A percentile compares a stretch with the other conserved stretches of the same genome.
Evolutionary conservation across 2,329 filamentous ascomycete genomes (phyloP).

Genomic region (Niveomyces coronatus): DNA sequence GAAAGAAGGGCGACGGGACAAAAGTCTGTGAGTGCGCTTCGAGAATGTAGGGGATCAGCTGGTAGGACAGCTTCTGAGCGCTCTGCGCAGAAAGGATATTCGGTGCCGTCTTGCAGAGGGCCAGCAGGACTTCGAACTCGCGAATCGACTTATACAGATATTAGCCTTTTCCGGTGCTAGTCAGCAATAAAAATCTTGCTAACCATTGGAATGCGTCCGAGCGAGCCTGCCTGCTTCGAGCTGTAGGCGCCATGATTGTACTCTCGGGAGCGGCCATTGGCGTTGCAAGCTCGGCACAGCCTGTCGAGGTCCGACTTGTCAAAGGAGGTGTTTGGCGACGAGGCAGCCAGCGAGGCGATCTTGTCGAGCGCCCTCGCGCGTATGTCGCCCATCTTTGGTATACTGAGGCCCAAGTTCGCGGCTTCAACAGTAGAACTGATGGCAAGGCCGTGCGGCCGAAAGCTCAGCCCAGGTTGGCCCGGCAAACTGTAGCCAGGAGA

Average conservation of each 20-base stretch:
- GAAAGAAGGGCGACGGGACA: conserved; percentile 69
- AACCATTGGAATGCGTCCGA: conserved; percentile 54
- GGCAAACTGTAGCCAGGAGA: neutral
- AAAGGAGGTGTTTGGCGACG: conserved; percentile 40
- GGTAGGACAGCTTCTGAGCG: conserved; percentile 67
- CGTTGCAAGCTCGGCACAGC: conserved; percentile 47
- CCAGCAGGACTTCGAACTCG: conserved; percentile 85
- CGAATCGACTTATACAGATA: conserved; percentile 82
- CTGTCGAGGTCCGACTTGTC: conserved; percentile 54
- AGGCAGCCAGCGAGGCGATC: conserved; percentile 52
- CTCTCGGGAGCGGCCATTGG: conserved; percentile 32
- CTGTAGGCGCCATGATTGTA: conserved; percentile 36
- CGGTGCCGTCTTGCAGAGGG: conserved; percentile 82
- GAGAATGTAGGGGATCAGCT: conserved; percentile 74
- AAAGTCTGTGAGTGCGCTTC: conserved; percentile 76
- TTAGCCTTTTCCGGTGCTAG: too few relatives aligned
- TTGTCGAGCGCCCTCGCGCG: conserved; percentile 54
- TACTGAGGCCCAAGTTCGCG: too few relatives aligned
- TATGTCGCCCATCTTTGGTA: conserved; percentile 46
- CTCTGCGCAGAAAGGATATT: conserved; percentile 59
- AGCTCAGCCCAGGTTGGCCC: neutral
- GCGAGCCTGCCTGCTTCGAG: conserved; percentile 26
- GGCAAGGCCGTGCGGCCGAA: too few relatives aligned
- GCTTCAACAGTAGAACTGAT: too few relatives aligned
- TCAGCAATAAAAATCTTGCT: too few relatives aligned